A percentile compares a stretch with the other conserved stretches of the same genome.
Conservation (phyloP, 2,329 filamentous ascomycete genomes). For the Bipolaris victoriae region DNA sequence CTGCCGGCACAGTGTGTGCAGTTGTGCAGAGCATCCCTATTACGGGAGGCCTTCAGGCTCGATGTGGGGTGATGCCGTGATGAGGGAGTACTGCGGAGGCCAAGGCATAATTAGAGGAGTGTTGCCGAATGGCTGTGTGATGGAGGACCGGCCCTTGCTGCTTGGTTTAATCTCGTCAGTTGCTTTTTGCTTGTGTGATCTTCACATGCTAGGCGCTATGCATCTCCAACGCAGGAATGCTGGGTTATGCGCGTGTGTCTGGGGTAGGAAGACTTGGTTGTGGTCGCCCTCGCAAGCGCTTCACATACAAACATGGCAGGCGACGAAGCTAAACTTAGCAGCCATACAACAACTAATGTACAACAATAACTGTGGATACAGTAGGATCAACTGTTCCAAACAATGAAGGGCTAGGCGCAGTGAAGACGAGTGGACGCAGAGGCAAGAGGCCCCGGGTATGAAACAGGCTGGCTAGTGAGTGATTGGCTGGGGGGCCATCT, state of each 20-base stretch:
- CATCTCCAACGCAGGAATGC: not conserved
- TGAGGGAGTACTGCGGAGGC: constrained; percentile 3
- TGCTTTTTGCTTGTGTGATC: constrained; percentile 10
- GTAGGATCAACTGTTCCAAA: constrained; percentile 1
- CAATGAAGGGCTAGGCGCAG: constrained; percentile 10
- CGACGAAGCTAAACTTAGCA: constrained; percentile 6
- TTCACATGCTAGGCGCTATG: constrained; percentile 3
- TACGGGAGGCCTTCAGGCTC: constrained; percentile 23
- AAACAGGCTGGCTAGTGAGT: constrained; percentile 21
- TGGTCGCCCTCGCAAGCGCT: not conserved
- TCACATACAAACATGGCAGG: not conserved
- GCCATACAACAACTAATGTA: not conserved
- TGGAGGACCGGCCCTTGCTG: not conserved
- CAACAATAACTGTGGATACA: not conserved
- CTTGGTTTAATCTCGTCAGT: not conserved
- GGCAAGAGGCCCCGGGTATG: constrained; percentile 19
- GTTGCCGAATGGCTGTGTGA: constrained; percentile 1
- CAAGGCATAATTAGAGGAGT: constrained; percentile 3
- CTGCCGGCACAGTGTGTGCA: not conserved
- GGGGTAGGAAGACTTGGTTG: not conserved
- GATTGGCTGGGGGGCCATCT: constrained; percentile 24
- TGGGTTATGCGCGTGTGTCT: not conserved
- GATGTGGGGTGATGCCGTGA: constrained; percentile 13
- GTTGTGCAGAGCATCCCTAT: constrained; percentile 11
- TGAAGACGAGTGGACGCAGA: constrained; percentile 8